Conservation (phyloP, 768 basidiomycete genomes). For the Lentinula boryana region DNA sequence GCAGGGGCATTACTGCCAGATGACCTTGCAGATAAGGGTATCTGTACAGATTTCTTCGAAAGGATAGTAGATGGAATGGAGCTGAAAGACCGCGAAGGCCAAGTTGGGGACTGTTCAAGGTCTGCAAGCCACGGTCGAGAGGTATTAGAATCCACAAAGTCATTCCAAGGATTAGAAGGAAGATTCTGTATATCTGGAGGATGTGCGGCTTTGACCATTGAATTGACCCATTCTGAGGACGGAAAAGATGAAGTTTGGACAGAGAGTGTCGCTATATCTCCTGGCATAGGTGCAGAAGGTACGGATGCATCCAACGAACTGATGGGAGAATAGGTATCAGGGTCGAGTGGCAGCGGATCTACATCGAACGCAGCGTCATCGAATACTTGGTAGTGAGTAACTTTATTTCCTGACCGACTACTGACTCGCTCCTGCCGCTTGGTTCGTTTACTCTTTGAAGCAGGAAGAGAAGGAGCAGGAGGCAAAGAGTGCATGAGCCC, state of each 20-base stretch:
- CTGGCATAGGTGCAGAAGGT: background rate
- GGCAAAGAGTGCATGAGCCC: background rate
- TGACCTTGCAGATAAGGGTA: slow-evolving; percentile 4
- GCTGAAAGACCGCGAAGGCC: background rate
- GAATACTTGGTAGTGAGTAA: background rate
- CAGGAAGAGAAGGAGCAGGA: background rate
- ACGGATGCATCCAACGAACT: background rate
- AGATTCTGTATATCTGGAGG: background rate
- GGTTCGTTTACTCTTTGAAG: background rate
- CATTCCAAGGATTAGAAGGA: slow-evolving; percentile 8
- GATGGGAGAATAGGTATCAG: background rate
- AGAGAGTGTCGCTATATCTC: background rate
- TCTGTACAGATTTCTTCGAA: slow-evolving; percentile 10
- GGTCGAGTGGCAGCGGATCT: background rate
- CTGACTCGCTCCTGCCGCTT: background rate
- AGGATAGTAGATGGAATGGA: slow-evolving; percentile 10
- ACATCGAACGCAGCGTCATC: slow-evolving; percentile 9
- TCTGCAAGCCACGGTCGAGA: background rate
- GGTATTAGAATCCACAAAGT: slow-evolving; percentile 6
- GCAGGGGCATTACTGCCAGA: background rate
- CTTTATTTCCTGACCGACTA: background rate
- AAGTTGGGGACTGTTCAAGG: background rate
- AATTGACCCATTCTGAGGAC: slow-evolving; percentile 30
- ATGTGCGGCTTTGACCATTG: slow-evolving; percentile 29
- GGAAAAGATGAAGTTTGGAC: background rate